Evolutionary conservation across 352 stramenopile genomes (phyloP).

Genomic region (Pythium folliculosum): DNA sequence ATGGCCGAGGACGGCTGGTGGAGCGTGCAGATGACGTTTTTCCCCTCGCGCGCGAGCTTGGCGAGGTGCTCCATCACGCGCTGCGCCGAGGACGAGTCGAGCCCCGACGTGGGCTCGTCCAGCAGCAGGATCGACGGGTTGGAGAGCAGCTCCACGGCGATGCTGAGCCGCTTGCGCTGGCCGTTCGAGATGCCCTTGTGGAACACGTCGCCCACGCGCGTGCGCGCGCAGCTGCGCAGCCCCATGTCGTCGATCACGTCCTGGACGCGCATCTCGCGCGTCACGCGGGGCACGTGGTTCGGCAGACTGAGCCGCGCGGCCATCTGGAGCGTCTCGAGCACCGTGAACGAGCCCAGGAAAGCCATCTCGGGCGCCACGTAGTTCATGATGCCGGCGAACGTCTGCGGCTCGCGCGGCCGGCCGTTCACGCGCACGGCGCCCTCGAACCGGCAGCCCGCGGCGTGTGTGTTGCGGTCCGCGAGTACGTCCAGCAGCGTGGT

Average conservation of each 20-base stretch:
- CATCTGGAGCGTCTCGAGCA: constrained; percentile 68
- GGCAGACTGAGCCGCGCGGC: constrained; percentile 54
- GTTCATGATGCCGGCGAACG: constrained; percentile 52
- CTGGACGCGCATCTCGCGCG: constrained; percentile 55
- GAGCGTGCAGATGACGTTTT: constrained; percentile 82
- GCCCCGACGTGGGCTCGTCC: constrained; percentile 92
- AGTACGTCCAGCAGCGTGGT: constrained; percentile 67
- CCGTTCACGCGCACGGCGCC: constrained; percentile 60
- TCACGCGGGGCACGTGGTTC: constrained; percentile 39
- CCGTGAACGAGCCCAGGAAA: constrained; percentile 67
- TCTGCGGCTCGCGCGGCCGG: constrained; percentile 33
- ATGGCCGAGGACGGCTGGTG: constrained; percentile 84
- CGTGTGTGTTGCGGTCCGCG: constrained; percentile 42
- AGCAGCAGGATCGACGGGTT: constrained; percentile 95
- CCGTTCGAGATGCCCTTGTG: constrained; percentile 84
- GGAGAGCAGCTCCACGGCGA: constrained; percentile 92
- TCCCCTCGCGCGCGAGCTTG: constrained; percentile 47
- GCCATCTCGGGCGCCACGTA: constrained; percentile 68
- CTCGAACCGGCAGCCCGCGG: constrained; percentile 37
- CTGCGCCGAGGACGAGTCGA: constrained; percentile 90
- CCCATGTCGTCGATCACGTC: constrained; percentile 75
- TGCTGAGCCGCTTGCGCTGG: constrained; percentile 91
- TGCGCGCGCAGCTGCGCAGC: constrained; percentile 49
- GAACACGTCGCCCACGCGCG: constrained; percentile 83
- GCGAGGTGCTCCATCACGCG: constrained; percentile 85